These are phyloP conservation scores for Penicillium tannophilum DNA, from an alignment of 495 filamentous ascomycete species.

Conservation along the genomic window DNA sequence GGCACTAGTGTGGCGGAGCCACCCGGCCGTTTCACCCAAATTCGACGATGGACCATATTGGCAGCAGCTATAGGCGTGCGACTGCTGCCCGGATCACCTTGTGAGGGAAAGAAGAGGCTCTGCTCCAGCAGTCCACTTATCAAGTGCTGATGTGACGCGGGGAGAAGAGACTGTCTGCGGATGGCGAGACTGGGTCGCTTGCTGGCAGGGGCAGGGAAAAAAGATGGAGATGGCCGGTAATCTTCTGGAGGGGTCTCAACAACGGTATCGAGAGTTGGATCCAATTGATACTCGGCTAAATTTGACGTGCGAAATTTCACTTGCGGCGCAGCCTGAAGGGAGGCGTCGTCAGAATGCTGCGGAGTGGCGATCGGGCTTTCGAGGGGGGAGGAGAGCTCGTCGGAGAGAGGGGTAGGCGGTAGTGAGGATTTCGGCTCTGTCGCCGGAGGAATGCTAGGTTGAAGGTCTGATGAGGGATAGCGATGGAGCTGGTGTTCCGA, in stretches of 20 bases:
- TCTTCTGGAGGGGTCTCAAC: constrained; percentile 27
- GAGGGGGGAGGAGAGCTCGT: constrained; percentile 22
- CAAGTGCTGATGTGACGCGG: constrained; percentile 46
- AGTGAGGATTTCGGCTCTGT: constrained; percentile 23
- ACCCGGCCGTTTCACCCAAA: constrained; percentile 88
- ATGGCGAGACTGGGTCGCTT: constrained; percentile 47
- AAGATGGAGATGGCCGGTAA: constrained; percentile 21
- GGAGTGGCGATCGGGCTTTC: constrained; percentile 27
- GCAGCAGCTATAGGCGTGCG: constrained; percentile 20
- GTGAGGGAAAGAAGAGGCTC: constrained; percentile 28
- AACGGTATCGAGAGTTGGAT: constrained; percentile 38
- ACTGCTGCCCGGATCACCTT: constrained; percentile 25
- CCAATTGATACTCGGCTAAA: constrained; percentile 29
- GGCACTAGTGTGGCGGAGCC: constrained; percentile 86
- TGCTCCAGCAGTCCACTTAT: constrained; percentile 45
- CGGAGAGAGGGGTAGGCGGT: constrained; percentile 28
- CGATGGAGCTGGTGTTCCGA: constrained; percentile 16
- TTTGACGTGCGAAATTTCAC: constrained; percentile 18
- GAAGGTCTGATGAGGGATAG: constrained; percentile 10
- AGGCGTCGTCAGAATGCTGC: constrained; percentile 30
- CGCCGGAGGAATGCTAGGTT: constrained; percentile 16
- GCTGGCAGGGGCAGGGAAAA: constrained; percentile 20
- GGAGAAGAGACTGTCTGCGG: constrained; percentile 55
- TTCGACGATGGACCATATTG: constrained; percentile 67
- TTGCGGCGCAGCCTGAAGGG: constrained; percentile 20